phyloP scores from a whole-genome alignment of 2,329 filamentous ascomycete genomes.

The Byssothecium circinans region DNA sequence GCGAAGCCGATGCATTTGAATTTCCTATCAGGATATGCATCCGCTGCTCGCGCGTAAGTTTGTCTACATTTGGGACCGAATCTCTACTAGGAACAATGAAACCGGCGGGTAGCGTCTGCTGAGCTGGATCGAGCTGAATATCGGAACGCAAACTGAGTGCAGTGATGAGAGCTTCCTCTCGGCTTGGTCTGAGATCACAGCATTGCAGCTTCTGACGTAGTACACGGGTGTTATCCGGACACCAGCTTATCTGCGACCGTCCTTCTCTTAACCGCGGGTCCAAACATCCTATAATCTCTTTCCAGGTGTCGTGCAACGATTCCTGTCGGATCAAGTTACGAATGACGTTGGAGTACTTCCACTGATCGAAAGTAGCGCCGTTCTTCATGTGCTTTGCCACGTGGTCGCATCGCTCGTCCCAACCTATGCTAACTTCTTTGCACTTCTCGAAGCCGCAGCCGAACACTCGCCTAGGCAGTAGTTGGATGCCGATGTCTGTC shows the following conservation, averaged over 20 bases:
- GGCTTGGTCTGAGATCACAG: conserved; percentile 40
- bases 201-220: conserved; percentile 43
- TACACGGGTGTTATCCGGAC: conserved; percentile 39
- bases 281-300: conserved; percentile 36
- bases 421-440: conserved; percentile 44
- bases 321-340: conserved; percentile 43
- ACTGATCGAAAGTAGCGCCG: conserved; percentile 36
- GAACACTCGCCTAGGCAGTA: conserved; percentile 38
- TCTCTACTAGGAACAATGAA: conserved; percentile 41
- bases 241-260: conserved; percentile 44
- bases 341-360: conserved; percentile 45
- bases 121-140: conserved; percentile 28
- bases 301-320: conserved; percentile 41
- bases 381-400: conserved; percentile 45
- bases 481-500: conserved; percentile 39
- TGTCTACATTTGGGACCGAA: conserved; percentile 36
- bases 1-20: conserved; percentile 28
- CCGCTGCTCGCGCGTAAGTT: conserved; percentile 35
- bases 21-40: conserved; percentile 42
- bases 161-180: conserved; percentile 41
- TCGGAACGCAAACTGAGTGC: conserved; percentile 41
- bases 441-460: conserved; percentile 45
- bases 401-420: conserved; percentile 44
- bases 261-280: conserved; percentile 37
- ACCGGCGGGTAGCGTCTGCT: conserved; percentile 34